phyloP scores from a whole-genome alignment of 2,329 filamentous ascomycete genomes.

The Pseudopithomyces chartarum region DNA sequence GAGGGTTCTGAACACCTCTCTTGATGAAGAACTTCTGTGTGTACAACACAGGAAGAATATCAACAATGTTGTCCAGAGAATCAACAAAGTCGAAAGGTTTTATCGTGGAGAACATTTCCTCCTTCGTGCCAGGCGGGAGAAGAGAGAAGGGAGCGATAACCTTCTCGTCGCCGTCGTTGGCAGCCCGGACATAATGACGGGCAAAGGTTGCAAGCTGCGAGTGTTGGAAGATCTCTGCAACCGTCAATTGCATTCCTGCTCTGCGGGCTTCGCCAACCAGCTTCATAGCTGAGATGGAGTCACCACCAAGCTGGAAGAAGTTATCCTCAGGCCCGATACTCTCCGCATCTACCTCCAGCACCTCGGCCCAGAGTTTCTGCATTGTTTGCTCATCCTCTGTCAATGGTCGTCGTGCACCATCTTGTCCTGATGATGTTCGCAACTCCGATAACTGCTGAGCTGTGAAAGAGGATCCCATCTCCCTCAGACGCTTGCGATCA shows the following conservation, averaged over 20 bases:
- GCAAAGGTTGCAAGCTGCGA: not conserved
- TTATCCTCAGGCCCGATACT: not conserved
- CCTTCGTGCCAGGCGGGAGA: not conserved
- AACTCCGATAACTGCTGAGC: not conserved
- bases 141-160: not conserved
- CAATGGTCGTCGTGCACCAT: not conserved
- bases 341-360: not conserved
- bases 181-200: not conserved
- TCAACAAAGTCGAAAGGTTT: too few species aligned
- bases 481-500: not conserved
- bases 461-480: not conserved
- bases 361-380: not conserved
- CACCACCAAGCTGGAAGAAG: not conserved
- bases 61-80: too few species aligned
- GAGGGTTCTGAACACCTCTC: too few species aligned
- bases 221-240: not conserved
- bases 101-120: too few species aligned
- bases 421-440: not conserved
- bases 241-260: not conserved
- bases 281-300: slow-evolving; percentile 1
- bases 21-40: too few species aligned
- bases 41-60: too few species aligned
- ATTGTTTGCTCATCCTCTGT: not conserved
- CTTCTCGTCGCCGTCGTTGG: not conserved
- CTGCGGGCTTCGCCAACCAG: not conserved